Evolutionary conservation across 2,329 filamentous ascomycete genomes (phyloP).

Genomic region (Epichloe scottii): DNA sequence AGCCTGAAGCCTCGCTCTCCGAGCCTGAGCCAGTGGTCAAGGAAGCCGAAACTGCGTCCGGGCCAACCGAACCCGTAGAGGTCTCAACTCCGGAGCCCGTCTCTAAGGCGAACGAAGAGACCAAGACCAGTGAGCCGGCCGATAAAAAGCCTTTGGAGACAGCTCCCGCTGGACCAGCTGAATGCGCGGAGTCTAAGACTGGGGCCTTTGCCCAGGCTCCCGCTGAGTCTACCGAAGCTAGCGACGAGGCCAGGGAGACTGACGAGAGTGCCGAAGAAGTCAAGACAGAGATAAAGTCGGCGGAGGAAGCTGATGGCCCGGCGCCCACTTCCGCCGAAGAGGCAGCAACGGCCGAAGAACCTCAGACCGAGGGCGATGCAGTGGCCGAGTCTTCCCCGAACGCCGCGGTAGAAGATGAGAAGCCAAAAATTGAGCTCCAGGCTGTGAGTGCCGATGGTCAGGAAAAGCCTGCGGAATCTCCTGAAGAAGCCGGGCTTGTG

Average conservation of each 20-base stretch:
- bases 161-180: neutral
- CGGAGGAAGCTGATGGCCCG: constrained; percentile 1
- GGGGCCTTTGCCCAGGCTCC: neutral
- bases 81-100: neutral
- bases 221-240: neutral
- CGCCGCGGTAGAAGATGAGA: neutral
- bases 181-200: neutral
- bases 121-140: neutral
- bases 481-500: neutral
- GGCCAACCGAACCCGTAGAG: neutral
- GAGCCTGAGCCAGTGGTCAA: neutral
- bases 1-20: neutral
- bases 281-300: neutral
- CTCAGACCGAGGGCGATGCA: neutral
- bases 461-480: neutral
- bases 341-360: neutral
- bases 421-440: neutral
- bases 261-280: neutral
- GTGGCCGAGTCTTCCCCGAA: neutral
- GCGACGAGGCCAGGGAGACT: neutral
- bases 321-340: neutral
- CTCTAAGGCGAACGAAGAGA: neutral
- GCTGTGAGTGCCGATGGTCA: neutral
- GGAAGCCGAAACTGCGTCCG: neutral
- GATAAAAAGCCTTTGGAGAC: neutral